These are phyloP conservation scores for Hanseniaspora opuntiae DNA, from an alignment of 805 yeast species.

Conservation along the genomic window DNA sequence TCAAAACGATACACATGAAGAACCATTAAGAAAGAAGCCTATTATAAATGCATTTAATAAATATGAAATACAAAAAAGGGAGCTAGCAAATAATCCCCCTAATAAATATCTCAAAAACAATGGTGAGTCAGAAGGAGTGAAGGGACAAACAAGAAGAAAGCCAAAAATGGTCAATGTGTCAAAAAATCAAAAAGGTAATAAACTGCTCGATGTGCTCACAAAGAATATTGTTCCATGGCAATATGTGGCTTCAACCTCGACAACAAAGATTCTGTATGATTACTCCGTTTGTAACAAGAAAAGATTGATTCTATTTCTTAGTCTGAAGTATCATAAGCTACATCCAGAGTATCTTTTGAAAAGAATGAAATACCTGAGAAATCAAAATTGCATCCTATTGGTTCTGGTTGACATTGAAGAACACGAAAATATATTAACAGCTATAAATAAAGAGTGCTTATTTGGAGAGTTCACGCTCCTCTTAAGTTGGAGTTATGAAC, in stretches of 20 bases:
- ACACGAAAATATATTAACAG: conserved; percentile 32
- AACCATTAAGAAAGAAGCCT: conserved; percentile 1
- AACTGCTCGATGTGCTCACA: conserved; percentile 39
- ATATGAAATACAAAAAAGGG: neutral
- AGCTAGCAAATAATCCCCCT: too few relatives aligned
- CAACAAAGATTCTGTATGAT: conserved; percentile 40
- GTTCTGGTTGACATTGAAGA: conserved; percentile 56
- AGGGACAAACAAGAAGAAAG: conserved; percentile 11
- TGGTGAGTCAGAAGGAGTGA: neutral
- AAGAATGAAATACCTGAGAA: conserved; percentile 34
- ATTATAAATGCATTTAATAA: conserved; percentile 6
- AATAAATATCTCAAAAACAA: neutral
- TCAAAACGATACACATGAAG: conserved; percentile 2
- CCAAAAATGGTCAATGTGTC: conserved; percentile 38
- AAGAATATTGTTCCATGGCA: conserved; percentile 40
- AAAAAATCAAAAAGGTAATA: conserved; percentile 60
- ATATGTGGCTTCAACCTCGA: conserved; percentile 27
- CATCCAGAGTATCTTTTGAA: conserved; percentile 63
- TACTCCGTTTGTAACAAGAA: conserved; percentile 44
- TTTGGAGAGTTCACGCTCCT: conserved; percentile 31
- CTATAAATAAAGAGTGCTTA: conserved; percentile 29
- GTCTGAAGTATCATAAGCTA: conserved; percentile 54
- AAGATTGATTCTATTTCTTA: conserved; percentile 46
- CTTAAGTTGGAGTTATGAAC: conserved; percentile 36
- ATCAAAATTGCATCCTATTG: conserved; percentile 40